Conservation (phyloP, 2,329 filamentous ascomycete species). For the Fusarium penzigii region DNA sequence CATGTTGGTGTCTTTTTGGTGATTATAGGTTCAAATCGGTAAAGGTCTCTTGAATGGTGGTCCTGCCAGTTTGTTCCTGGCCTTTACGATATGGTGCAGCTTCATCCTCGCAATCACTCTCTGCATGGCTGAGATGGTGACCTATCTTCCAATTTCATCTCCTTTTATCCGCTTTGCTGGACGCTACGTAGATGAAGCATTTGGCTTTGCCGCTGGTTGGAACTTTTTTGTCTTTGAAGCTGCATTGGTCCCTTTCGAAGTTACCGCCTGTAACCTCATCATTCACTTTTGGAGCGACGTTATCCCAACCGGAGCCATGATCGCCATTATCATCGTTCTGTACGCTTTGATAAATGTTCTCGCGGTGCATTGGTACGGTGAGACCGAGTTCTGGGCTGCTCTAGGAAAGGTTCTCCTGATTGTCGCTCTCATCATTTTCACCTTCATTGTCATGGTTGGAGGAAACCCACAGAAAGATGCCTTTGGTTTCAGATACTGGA, state of each 20-base stretch:
- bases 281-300: slow-evolving; percentile 64
- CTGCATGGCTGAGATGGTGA: slow-evolving; percentile 74
- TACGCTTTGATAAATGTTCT: slow-evolving; percentile 66
- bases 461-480: slow-evolving; percentile 73
- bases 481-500: slow-evolving; percentile 71
- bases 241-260: slow-evolving; percentile 66
- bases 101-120: slow-evolving; percentile 62
- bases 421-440: slow-evolving; percentile 71
- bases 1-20: slow-evolving; percentile 16
- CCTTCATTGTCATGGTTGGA: slow-evolving; percentile 80
- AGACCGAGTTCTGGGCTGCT: slow-evolving; percentile 75
- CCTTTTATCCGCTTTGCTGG: slow-evolving; percentile 79
- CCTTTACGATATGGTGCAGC: slow-evolving; percentile 62
- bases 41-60: slow-evolving; percentile 59
- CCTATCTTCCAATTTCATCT: slow-evolving; percentile 73
- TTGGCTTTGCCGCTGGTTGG: slow-evolving; percentile 72
- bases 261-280: slow-evolving; percentile 65
- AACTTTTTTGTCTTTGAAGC: slow-evolving; percentile 75
- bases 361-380: slow-evolving; percentile 73
- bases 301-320: slow-evolving; percentile 61
- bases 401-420: slow-evolving; percentile 73
- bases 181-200: slow-evolving; percentile 73
- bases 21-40: slow-evolving; percentile 53
- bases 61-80: slow-evolving; percentile 58
- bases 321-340: slow-evolving; percentile 52